Evolutionary conservation across 495 filamentous ascomycete genomes (phyloP).

Genomic region (Baudoinia panamericana): DNA sequence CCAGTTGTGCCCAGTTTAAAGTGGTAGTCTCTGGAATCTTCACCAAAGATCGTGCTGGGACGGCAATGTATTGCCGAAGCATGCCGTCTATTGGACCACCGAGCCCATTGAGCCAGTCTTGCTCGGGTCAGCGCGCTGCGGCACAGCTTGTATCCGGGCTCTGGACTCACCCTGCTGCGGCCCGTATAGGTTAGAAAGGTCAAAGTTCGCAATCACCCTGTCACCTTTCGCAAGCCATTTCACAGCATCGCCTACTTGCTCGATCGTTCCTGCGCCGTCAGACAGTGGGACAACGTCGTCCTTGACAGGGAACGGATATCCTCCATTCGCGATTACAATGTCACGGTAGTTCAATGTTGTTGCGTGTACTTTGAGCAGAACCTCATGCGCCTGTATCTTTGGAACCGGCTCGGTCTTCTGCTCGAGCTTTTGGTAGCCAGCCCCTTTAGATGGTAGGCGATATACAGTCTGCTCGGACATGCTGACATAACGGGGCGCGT

Average conservation of each 20-base stretch:
- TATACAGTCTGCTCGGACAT: slow-evolving; percentile 2
- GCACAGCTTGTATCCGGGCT: too few species aligned
- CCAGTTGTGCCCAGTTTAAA: slow-evolving; percentile 26
- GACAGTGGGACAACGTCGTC: slow-evolving; percentile 23
- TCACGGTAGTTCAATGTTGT: slow-evolving; percentile 26
- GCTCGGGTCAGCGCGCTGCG: too few species aligned
- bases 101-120: slow-evolving; percentile 1
- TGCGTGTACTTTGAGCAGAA: slow-evolving; percentile 25
- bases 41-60: slow-evolving; percentile 24
- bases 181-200: slow-evolving; percentile 14
- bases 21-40: slow-evolving; percentile 20
- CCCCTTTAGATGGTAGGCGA: slow-evolving; percentile 2
- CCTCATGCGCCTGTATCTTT: slow-evolving; percentile 19
- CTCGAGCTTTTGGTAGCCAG: neutral
- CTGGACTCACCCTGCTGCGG: too few species aligned
- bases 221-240: slow-evolving; percentile 26
- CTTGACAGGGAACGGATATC: slow-evolving; percentile 20
- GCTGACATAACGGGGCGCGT: too few species aligned
- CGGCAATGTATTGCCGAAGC: slow-evolving; percentile 26
- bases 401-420: slow-evolving; percentile 1
- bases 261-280: slow-evolving; percentile 22
- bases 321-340: slow-evolving; percentile 26
- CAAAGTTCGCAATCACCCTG: slow-evolving; percentile 21
- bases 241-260: slow-evolving; percentile 20
- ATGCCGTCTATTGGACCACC: slow-evolving; percentile 20